Evolutionary conservation across 2,329 filamentous ascomycete species (phyloP), one percentile per base, ranked within the genome.

Genomic region (Dothistroma septosporum): DNA sequence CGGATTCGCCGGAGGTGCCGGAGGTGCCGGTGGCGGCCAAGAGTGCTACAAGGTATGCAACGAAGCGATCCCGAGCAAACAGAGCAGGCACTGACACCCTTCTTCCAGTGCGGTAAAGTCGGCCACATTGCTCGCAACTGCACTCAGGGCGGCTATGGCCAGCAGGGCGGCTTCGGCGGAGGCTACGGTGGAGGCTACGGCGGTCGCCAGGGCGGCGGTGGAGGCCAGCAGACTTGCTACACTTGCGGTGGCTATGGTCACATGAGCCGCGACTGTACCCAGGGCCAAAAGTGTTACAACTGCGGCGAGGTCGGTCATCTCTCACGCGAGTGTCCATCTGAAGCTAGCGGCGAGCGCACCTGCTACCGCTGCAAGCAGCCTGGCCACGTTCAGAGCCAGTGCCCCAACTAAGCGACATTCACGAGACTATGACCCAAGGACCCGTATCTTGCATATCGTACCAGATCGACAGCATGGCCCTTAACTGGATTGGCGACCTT

Each of bases 231-330:
- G 83, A 97, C 92, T 71, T 97, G 94, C 88, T 99, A 97, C 85
- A 96, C 92, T 49, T 97, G 94, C 81, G 94, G 94, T 71, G 94
- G 94, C 68, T 92, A 91, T 76, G 93, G 93, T 74, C 94, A 99
- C 62, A 67, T 71, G 66, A 92, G 90, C 75, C 89, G 92, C 83
- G 94, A 97, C 80, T 99, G 94, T 81, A 95, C 93, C 72, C 95
- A 97, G 78, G 94, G 94, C 73, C 93, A 95, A 84, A 97, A 97
- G 85, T 99, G 94, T 88, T 99, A 97, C 87, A 97, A 97, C 87
- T 97, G 94, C 87, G 86, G 86, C 71, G 92, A 97, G 82, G 89
- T 93, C 70, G 93, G 94, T 65, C 93, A 97, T 80, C 87, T 97
- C 77, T 95, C 90, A 68, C 90, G 93, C 68, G 94, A 99, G 79